Evolutionary conservation across 2,329 filamentous ascomycete species (phyloP).

Genomic region (Aspergillus ustus): DNA sequence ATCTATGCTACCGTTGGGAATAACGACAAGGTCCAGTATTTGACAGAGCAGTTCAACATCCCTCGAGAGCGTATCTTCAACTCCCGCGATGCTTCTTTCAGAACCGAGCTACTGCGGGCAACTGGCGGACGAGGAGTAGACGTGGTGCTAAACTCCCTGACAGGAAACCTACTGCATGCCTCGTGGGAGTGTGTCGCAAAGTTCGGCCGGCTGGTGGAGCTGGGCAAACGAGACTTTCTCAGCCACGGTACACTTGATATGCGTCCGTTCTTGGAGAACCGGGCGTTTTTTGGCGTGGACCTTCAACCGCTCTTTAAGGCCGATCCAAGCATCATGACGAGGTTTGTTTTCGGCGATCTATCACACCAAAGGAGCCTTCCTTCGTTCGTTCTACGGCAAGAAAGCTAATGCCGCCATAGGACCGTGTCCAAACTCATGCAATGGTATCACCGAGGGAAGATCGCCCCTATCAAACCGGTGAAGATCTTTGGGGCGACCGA

Average conservation of each 20-base stretch:
- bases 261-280: no score
- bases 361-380: no score
- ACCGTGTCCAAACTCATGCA: no score
- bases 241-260: neutral
- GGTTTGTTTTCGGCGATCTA: no score
- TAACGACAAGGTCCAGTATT: constrained; percentile 25
- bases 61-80: constrained; percentile 30
- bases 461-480: constrained; percentile 30
- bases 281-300: no score
- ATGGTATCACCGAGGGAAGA: no score
- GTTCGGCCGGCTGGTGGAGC: constrained; percentile 3
- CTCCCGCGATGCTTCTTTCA: constrained; percentile 28
- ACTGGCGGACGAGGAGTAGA: constrained; percentile 32
- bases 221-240: neutral
- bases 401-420: no score
- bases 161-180: constrained; percentile 33
- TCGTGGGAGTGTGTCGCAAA: constrained; percentile 33
- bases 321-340: no score
- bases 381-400: no score
- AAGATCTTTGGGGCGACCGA: constrained; percentile 28
- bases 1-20: constrained; percentile 30
- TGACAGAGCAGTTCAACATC: constrained; percentile 21
- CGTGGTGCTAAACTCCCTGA: constrained; percentile 34
- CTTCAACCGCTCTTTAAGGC: no score
- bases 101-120: constrained; percentile 19